Conservation (phyloP, 1,284 basidiomycete species). For the Ganoderma boninense region DNA sequence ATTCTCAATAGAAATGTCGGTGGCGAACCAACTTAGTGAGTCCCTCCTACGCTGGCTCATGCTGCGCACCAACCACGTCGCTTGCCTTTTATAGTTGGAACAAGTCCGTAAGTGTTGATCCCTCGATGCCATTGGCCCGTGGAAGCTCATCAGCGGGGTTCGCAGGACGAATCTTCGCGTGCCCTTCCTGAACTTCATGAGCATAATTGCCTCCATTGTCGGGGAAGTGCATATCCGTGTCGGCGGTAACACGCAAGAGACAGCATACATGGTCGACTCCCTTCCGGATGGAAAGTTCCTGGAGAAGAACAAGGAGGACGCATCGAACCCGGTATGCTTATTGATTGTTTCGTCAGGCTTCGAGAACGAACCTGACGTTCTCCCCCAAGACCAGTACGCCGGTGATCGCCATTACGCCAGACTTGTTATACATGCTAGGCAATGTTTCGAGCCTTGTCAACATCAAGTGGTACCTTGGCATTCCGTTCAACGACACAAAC, state of each 20-base stretch:
- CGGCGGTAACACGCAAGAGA: constrained; percentile 79
- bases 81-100: constrained; percentile 48
- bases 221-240: constrained; percentile 67
- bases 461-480: constrained; percentile 35
- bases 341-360: background rate
- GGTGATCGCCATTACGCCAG: constrained; percentile 49
- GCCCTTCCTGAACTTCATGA: constrained; percentile 77
- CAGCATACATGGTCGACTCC: constrained; percentile 55
- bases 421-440: constrained; percentile 50
- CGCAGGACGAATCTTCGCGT: constrained; percentile 58
- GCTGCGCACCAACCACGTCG: constrained; percentile 4
- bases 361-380: background rate
- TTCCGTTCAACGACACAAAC: constrained; percentile 61
- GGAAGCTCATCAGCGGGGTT: background rate
- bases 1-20: constrained; percentile 79
- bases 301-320: constrained; percentile 52
- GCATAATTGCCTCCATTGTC: constrained; percentile 62
- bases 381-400: constrained; percentile 48
- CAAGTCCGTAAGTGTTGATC: constrained; percentile 66
- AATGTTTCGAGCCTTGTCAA: constrained; percentile 50
- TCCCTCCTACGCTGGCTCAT: constrained; percentile 30
- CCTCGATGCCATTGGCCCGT: constrained; percentile 44
- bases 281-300: constrained; percentile 55
- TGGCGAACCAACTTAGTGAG: constrained; percentile 69
- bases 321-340: constrained; percentile 49